A percentile compares a stretch with the other conserved stretches of the same genome.
phyloP scores from a whole-genome alignment of 495 filamentous ascomycete species.

The Penicillium fimorum region DNA sequence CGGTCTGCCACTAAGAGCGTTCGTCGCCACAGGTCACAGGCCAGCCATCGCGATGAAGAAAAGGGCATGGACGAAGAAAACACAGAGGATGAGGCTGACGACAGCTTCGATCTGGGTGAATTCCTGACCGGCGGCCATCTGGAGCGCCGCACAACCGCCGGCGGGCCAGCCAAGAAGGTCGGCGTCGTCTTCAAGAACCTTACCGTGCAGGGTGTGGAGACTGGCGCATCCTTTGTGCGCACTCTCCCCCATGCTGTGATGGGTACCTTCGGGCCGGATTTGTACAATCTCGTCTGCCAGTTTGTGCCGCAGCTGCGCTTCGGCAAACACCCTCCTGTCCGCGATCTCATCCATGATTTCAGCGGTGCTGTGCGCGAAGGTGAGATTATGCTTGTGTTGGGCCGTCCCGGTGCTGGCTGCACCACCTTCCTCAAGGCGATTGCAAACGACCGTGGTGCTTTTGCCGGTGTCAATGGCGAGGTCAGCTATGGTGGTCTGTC shows the following conservation, averaged over 20 bases:
- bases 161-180: conserved; percentile 74
- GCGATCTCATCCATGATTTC: conserved; percentile 71
- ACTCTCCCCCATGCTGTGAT: conserved; percentile 75
- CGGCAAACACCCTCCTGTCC: conserved; percentile 48
- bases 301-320: conserved; percentile 64
- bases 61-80: conserved; percentile 33
- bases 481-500: conserved; percentile 76
- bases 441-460: conserved; percentile 65
- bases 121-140: conserved; percentile 81
- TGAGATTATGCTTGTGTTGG: conserved; percentile 82
- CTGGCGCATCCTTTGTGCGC: conserved; percentile 65
- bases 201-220: conserved; percentile 70
- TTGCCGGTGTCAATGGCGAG: conserved; percentile 66
- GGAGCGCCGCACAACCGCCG: conserved; percentile 67
- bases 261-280: conserved; percentile 82
- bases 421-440: conserved; percentile 77
- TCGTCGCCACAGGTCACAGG: conserved; percentile 25
- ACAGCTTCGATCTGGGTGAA: conserved; percentile 66
- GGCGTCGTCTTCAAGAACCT: conserved; percentile 82
- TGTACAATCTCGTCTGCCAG: conserved; percentile 64
- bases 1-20: conserved; percentile 32
- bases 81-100: conserved; percentile 35
- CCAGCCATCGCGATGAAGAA: conserved; percentile 37
- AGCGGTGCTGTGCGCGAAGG: conserved; percentile 75
- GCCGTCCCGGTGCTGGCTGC: conserved; percentile 77